phyloP scores from a whole-genome alignment of 2,329 filamentous ascomycete species.

The Claviceps monticola region DNA sequence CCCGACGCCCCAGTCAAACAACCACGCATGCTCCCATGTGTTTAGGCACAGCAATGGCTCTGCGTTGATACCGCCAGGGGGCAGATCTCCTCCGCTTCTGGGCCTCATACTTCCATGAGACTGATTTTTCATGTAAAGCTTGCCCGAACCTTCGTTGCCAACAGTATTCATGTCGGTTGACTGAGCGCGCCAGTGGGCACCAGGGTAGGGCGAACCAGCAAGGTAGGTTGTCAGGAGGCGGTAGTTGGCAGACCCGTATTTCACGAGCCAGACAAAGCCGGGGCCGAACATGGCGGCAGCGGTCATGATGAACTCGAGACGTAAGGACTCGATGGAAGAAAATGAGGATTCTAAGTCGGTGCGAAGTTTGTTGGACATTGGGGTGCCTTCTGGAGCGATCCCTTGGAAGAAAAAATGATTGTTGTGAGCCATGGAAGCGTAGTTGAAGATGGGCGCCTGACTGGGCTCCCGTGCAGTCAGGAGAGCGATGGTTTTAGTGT shows the following conservation, averaged over 20 bases:
- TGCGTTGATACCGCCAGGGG: constrained; percentile 54
- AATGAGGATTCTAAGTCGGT: constrained; percentile 55
- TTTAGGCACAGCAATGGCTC: constrained; percentile 79
- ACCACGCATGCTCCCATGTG: constrained; percentile 91
- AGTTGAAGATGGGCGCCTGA: constrained; percentile 76
- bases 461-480: constrained; percentile 65
- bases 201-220: constrained; percentile 76
- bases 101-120: constrained; percentile 15
- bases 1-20: constrained; percentile 61
- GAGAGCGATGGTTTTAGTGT: constrained; percentile 55
- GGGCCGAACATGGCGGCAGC: constrained; percentile 90
- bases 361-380: constrained; percentile 43
- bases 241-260: constrained; percentile 33
- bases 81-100: constrained; percentile 20
- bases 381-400: constrained; percentile 26
- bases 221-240: constrained; percentile 80
- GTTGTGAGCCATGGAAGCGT: constrained; percentile 93
- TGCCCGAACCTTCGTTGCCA: constrained; percentile 24
- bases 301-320: constrained; percentile 63
- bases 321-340: constrained; percentile 70
- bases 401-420: constrained; percentile 68
- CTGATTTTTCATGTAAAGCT: constrained; percentile 26
- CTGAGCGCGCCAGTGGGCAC: constrained; percentile 68
- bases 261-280: constrained; percentile 92
- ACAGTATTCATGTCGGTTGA: constrained; percentile 55